Conservation (phyloP, 768 basidiomycete genomes). For the Hygrophorus russula region DNA sequence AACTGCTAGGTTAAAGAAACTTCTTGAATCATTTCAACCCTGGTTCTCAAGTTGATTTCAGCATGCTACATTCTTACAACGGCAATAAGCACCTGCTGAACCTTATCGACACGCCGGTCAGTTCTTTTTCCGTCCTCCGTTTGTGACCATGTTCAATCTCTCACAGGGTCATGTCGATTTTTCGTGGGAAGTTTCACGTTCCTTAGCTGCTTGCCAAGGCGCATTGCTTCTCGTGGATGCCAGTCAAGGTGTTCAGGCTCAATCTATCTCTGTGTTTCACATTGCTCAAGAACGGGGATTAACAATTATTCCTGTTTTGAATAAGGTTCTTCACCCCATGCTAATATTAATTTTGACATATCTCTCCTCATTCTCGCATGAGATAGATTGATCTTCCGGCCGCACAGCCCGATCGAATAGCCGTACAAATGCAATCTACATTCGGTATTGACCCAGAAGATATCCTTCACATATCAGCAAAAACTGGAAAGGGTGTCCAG, state of each 20-base stretch:
- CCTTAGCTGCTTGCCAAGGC: conserved; percentile 88
- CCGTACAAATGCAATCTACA: conserved; percentile 69
- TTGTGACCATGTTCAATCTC: not conserved
- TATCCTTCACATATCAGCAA: conserved; percentile 80
- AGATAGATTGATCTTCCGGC: conserved; percentile 87
- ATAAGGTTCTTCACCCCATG: conserved; percentile 49
- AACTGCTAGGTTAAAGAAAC: conserved; percentile 58
- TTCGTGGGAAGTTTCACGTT: conserved; percentile 91
- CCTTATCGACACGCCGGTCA: conserved; percentile 89
- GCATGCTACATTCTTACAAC: conserved; percentile 65
- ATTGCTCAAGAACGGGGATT: conserved; percentile 73
- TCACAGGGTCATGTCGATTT: conserved; percentile 92
- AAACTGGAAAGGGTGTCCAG: conserved; percentile 80
- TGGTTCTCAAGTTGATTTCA: conserved; percentile 16
- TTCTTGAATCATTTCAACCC: not conserved
- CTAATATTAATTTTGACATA: conserved; percentile 3
- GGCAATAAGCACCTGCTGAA: conserved; percentile 69
- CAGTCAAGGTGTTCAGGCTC: conserved; percentile 97
- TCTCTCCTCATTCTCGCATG: conserved; percentile 2
- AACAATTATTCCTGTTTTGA: conserved; percentile 82
- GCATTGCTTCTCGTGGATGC: conserved; percentile 75
- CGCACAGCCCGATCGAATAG: conserved; percentile 71
- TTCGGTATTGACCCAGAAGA: conserved; percentile 71
- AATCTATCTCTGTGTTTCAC: conserved; percentile 92
- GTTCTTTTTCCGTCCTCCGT: conserved; percentile 9